A percentile compares a stretch with the other conserved stretches of the same genome.
These are phyloP conservation scores for Delphinella strobiligena DNA, from an alignment of 2,329 filamentous ascomycete species.

Conservation along the genomic window DNA sequence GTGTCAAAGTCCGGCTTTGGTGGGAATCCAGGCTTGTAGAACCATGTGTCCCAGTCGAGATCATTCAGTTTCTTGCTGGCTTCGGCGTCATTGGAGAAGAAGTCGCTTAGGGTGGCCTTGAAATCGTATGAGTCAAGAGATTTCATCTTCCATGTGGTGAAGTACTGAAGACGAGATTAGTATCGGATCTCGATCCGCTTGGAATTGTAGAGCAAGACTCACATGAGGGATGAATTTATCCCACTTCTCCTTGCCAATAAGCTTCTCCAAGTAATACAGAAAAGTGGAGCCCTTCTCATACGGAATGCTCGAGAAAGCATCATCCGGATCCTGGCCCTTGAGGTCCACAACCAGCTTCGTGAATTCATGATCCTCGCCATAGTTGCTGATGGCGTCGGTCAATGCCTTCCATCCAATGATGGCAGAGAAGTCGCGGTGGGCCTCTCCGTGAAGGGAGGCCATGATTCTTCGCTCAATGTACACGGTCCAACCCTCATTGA, in stretches of 20 bases:
- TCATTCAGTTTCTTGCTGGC: constrained; percentile 47
- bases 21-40: constrained; percentile 79
- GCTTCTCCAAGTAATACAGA: constrained; percentile 76
- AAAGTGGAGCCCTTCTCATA: constrained; percentile 98
- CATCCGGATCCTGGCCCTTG: constrained; percentile 85
- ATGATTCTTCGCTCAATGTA: constrained; percentile 84
- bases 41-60: constrained; percentile 83
- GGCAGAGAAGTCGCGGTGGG: constrained; percentile 83
- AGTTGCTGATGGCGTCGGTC: constrained; percentile 65
- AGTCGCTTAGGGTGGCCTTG: constrained; percentile 73
- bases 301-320: constrained; percentile 82
- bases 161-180: constrained; percentile 45
- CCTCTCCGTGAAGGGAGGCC: constrained; percentile 65
- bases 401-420: constrained; percentile 94
- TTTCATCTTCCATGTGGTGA: constrained; percentile 69
- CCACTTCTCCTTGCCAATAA: constrained; percentile 76
- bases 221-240: constrained; percentile 85
- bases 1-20: constrained; percentile 89
- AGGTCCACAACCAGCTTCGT: constrained; percentile 83
- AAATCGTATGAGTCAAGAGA: constrained; percentile 92
- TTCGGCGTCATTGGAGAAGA: constrained; percentile 60
- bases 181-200: background rate
- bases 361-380: constrained; percentile 77
- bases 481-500: constrained; percentile 79
- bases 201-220: constrained; percentile 13